phyloP scores from a whole-genome alignment of 257 asterid species.

The Plantago elongata region DNA sequence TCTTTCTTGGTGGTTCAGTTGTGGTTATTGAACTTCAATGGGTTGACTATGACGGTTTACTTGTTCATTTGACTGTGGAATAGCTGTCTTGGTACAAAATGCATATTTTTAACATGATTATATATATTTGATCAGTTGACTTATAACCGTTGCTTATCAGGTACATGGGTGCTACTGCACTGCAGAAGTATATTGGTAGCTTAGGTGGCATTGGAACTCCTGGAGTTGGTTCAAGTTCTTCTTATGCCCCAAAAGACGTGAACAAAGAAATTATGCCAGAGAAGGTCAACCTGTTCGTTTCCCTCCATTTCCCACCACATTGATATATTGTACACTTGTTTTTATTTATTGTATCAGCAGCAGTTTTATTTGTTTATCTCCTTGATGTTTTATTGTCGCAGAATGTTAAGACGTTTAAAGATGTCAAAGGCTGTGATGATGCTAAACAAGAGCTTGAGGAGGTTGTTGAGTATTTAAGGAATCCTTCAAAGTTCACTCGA shows the following conservation, averaged over 20 bases:
- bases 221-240: conserved; percentile 88
- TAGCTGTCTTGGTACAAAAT: too few relatives aligned
- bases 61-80: background rate
- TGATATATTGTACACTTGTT: too few relatives aligned
- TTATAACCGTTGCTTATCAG: conserved; percentile 32
- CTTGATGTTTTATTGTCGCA: conserved; percentile 33
- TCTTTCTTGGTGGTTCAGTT: conserved; percentile 13
- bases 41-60: background rate
- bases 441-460: conserved; percentile 99
- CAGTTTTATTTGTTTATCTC: background rate
- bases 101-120: background rate
- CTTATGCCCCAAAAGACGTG: conserved; percentile 79
- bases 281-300: conserved; percentile 46
- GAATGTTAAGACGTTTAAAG: conserved; percentile 97
- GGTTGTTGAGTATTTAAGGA: conserved; percentile 93
- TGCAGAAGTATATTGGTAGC: conserved; percentile 91
- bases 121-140: conserved; percentile 11
- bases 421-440: conserved; percentile 99
- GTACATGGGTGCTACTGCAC: conserved; percentile 78
- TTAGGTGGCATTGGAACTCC: conserved; percentile 95
- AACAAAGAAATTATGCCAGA: conserved; percentile 85
- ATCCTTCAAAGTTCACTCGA: conserved; percentile 89
- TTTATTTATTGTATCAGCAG: too few relatives aligned
- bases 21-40: background rate
- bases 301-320: background rate